Evolutionary conservation across 1,284 basidiomycete genomes (phyloP).

Genomic region (Pholiota adiposa): DNA sequence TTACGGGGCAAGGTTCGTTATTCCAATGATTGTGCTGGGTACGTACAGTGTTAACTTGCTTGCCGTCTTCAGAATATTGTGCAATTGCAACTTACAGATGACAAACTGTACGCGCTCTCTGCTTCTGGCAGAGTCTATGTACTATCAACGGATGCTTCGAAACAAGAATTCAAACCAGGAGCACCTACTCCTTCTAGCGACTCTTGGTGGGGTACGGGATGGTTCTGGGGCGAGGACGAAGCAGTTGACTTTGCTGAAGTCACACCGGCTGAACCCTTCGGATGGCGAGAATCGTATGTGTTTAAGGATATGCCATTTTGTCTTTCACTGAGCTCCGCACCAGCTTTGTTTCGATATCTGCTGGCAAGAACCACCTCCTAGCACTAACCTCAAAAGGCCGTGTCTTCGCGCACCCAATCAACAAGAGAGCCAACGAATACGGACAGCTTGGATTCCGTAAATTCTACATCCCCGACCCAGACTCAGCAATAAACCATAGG

Average conservation of each 20-base stretch:
- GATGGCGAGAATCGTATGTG: constrained; percentile 59
- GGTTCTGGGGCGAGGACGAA: constrained; percentile 62
- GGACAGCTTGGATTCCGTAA: constrained; percentile 86
- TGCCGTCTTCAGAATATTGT: constrained; percentile 64
- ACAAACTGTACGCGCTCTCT: constrained; percentile 74
- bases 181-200: constrained; percentile 44
- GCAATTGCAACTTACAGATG: constrained; percentile 57
- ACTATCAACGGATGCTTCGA: constrained; percentile 55
- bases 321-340: neutral
- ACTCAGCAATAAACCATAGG: constrained; percentile 26
- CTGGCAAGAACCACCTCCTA: constrained; percentile 83
- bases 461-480: constrained; percentile 54
- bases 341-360: constrained; percentile 76
- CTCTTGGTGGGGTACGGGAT: constrained; percentile 58
- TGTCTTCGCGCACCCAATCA: constrained; percentile 81
- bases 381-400: constrained; percentile 85
- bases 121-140: constrained; percentile 76
- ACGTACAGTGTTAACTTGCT: constrained; percentile 1
- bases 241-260: constrained; percentile 55
- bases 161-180: constrained; percentile 47
- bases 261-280: constrained; percentile 47
- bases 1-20: constrained; percentile 72
- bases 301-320: neutral
- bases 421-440: constrained; percentile 78
- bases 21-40: neutral